Conservation (phyloP, 2,329 filamentous ascomycete genomes). For the Xylariaceae sp. region DNA sequence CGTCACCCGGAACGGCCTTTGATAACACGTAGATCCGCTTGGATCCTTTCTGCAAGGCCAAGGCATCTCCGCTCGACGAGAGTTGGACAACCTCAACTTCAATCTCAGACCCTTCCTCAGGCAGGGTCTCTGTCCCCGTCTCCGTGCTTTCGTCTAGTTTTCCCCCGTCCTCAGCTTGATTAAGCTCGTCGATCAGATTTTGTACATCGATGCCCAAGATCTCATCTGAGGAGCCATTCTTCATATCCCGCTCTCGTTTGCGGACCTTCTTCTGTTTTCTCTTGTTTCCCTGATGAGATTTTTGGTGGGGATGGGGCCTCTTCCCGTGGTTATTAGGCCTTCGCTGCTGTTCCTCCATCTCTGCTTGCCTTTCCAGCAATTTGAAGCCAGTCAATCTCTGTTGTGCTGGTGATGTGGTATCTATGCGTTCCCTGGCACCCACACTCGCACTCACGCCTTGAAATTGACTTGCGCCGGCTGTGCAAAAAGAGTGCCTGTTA, state of each 20-base stretch:
- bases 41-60: slow-evolving; percentile 71
- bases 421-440: not conserved
- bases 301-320: slow-evolving; percentile 21
- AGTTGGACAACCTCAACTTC: slow-evolving; percentile 80
- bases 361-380: not conserved
- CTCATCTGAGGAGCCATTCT: slow-evolving; percentile 66
- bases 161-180: slow-evolving; percentile 33
- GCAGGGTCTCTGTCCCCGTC: slow-evolving; percentile 49
- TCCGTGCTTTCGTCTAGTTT: slow-evolving; percentile 19
- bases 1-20: slow-evolving; percentile 85
- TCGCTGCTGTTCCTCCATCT: slow-evolving; percentile 2
- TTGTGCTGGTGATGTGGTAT: too few species aligned
- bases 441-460: not conserved
- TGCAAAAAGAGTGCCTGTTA: not conserved
- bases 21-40: slow-evolving; percentile 81
- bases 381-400: not conserved
- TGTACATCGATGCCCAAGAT: slow-evolving; percentile 67
- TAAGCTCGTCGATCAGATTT: slow-evolving; percentile 51
- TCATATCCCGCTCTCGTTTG: slow-evolving; percentile 62
- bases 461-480: not conserved
- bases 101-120: slow-evolving; percentile 72
- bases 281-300: slow-evolving; percentile 21
- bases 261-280: slow-evolving; percentile 52
- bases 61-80: slow-evolving; percentile 89
- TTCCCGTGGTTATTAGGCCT: slow-evolving; percentile 19